Evolutionary conservation across 257 asterid genomes (phyloP).

Genomic region (Nicotiana knightiana): DNA sequence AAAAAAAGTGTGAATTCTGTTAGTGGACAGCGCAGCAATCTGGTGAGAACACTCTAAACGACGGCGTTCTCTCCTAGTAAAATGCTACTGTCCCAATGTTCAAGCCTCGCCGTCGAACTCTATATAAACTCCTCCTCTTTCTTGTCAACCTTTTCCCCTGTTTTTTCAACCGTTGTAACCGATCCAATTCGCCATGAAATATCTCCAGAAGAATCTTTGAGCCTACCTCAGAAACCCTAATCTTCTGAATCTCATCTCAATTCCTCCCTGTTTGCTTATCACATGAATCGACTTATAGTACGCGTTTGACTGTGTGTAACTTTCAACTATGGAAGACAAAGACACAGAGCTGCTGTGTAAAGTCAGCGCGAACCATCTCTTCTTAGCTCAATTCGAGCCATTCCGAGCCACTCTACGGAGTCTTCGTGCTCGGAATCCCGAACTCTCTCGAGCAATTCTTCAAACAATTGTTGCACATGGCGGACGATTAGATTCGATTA

Average conservation of each 20-base stretch:
- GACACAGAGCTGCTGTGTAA: constrained; percentile 60
- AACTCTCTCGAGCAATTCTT: constrained; percentile 59
- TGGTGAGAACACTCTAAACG: background rate
- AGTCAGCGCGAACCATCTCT: constrained; percentile 70
- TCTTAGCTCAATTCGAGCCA: constrained; percentile 87
- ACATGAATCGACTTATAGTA: background rate
- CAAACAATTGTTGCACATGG: constrained; percentile 67
- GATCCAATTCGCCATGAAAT: background rate
- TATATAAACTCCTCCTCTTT: constrained; percentile 10
- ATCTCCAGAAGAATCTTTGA: constrained; percentile 13
- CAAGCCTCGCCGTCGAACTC: constrained; percentile 11
- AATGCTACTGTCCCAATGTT: background rate
- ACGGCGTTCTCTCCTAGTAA: background rate
- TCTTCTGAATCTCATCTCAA: background rate
- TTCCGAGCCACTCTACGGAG: constrained; percentile 76
- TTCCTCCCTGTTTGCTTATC: background rate
- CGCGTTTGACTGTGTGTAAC: background rate
- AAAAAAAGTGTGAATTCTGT: no score
- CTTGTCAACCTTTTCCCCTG: background rate
- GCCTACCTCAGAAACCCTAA: background rate
- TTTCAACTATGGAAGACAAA: constrained; percentile 49
- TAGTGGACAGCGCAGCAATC: no score
- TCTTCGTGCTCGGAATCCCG: constrained; percentile 77
- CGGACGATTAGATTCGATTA: constrained; percentile 63
- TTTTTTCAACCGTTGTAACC: constrained; percentile 14